Percentiles rank a stretch among this genome's conserved stretches.
Evolutionary conservation across 2,329 filamentous ascomycete species (phyloP).

Genomic region (Ascochyta rabiei): DNA sequence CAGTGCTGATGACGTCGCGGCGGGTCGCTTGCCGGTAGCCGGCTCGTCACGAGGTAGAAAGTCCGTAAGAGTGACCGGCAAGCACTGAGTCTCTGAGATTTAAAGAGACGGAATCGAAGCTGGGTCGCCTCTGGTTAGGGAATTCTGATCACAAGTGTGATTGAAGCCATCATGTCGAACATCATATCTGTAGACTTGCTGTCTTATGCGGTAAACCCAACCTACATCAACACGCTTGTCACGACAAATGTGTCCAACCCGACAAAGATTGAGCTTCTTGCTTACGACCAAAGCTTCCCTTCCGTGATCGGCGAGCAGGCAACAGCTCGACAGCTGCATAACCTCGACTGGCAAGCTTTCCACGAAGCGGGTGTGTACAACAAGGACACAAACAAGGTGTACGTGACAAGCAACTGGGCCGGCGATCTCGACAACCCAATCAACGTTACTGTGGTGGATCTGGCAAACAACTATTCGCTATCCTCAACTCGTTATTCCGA

Average conservation of each 20-base stretch:
- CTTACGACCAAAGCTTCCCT: constrained; percentile 44
- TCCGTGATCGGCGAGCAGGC: constrained; percentile 42
- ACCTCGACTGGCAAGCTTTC: constrained; percentile 41
- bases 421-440: constrained; percentile 38
- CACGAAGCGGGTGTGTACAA: constrained; percentile 50
- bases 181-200: constrained; percentile 43
- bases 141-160: constrained; percentile 19
- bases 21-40: not conserved
- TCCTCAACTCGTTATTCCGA: constrained; percentile 48
- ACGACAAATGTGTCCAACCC: constrained; percentile 42
- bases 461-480: constrained; percentile 48
- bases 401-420: constrained; percentile 51
- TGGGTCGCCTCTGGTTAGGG: constrained; percentile 13
- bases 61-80: not conserved
- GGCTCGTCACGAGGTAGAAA: not conserved
- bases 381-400: constrained; percentile 46
- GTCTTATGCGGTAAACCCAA: constrained; percentile 38
- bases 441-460: constrained; percentile 45
- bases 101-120: constrained; percentile 1
- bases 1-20: not conserved
- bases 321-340: constrained; percentile 41
- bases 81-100: not conserved
- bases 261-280: constrained; percentile 43
- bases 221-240: constrained; percentile 37
- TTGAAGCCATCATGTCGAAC: constrained; percentile 30